Evolutionary conservation across 805 yeast genomes (phyloP), one percentile per base, ranked within the genome.

Genomic region (Scheffersomyces stipitis): DNA sequence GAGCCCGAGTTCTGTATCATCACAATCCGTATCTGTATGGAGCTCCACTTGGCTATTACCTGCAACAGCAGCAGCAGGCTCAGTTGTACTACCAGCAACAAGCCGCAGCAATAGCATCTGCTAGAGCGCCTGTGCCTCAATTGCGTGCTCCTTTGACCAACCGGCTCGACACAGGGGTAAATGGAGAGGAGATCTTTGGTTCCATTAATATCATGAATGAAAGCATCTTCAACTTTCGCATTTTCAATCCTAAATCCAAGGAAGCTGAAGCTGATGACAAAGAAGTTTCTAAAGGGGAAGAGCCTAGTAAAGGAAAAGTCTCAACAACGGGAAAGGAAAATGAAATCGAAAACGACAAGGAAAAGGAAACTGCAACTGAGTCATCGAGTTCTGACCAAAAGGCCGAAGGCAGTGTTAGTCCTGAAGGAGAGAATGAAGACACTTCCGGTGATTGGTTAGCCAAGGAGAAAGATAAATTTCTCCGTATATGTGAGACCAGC

Each of bases 401-500:
- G 12, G 12, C 31, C 5, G 14, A 17, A n/a, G n/a, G n/a, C n/a
- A n/a, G n/a, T 5, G 15, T 12, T 5, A 28, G 18, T 28, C 18
- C 18, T 5, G 18, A 28, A 12, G 16, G 16, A 10, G 20, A 15
- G 8, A 29, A 29, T 8, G 18, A 23, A 3, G 28, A 27, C 5
- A 18, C 34, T 15, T 16, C 26, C 4, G 18, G 23, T 17, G 44
- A 36, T 7, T 46, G 49, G 46, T 36, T 52, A 23, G 46, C 52
- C 16, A 40, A 41, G 34, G 66, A 63, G 32, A 64, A 64, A 56
- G 60, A 59, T 30, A 66, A 66, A 47, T 69, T 68, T 42, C 40
- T 69, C 45, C 62, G 64, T 44, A 60, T 69, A 23, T 69, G 75
- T 45, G 71, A 63, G 40, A 66, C 71, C 15, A 62, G 66, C 28